Evolutionary conservation across 192 early-diverging fungal genomes (phyloP).

Genomic region (Phycomyces blakesleeanus): DNA sequence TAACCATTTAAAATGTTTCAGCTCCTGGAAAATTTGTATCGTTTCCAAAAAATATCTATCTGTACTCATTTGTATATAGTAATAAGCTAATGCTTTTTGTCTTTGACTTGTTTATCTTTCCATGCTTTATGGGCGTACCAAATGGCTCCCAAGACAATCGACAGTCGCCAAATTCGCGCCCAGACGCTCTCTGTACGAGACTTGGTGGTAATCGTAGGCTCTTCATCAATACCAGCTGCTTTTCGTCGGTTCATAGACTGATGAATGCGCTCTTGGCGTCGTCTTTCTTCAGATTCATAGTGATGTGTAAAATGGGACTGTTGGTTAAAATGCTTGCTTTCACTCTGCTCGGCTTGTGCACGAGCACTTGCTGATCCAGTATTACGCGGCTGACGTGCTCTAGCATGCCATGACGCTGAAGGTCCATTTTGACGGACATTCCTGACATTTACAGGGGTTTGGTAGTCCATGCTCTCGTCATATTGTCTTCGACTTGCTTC

Average conservation of each 20-base stretch:
- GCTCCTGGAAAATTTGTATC: too few relatives aligned
- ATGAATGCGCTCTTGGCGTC: conserved; percentile 16
- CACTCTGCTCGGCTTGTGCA: conserved; percentile 19
- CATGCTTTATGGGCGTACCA: conserved; percentile 3
- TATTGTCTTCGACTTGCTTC: conserved; percentile 72
- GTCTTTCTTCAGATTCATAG: conserved; percentile 32
- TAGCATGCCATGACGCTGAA: conserved; percentile 14
- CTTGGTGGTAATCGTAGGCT: background rate
- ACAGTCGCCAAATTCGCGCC: conserved; percentile 12
- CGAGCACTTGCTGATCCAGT: conserved; percentile 33
- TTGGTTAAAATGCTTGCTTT: conserved; percentile 16
- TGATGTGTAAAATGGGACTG: conserved; percentile 24
- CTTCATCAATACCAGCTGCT: conserved; percentile 17
- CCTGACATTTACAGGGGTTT: conserved; percentile 14
- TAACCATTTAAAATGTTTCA: too few relatives aligned
- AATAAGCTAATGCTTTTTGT: too few relatives aligned
- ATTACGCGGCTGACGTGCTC: conserved; percentile 7
- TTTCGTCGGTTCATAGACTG: conserved; percentile 16
- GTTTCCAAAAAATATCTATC: too few relatives aligned
- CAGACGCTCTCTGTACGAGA: conserved; percentile 7
- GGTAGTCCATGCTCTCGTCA: conserved; percentile 40
- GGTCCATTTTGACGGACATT: conserved; percentile 10
- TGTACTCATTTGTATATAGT: too few relatives aligned
- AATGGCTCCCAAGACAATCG: conserved; percentile 7
- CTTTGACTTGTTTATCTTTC: too few relatives aligned